These are phyloP conservation scores for Leccinum incarnatum DNA, from an alignment of 768 basidiomycete species.

Conservation along the genomic window DNA sequence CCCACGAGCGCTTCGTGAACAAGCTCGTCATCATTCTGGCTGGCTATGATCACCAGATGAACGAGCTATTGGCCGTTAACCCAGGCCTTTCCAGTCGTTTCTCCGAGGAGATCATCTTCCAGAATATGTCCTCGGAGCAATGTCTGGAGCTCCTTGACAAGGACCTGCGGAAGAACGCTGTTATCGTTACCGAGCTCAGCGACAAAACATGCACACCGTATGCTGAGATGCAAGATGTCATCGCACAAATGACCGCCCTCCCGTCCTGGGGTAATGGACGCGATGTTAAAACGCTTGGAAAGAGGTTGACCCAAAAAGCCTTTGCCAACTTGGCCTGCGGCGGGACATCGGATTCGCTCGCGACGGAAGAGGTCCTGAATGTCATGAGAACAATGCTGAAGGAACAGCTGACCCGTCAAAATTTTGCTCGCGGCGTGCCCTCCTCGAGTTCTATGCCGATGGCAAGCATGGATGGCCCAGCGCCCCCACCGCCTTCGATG, in stretches of 20 bases:
- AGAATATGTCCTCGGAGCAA: constrained; percentile 48
- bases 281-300: constrained; percentile 55
- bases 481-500: constrained; percentile 22
- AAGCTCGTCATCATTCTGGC: constrained; percentile 70
- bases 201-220: constrained; percentile 5
- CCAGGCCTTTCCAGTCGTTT: constrained; percentile 69
- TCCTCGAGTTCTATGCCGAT: constrained; percentile 12
- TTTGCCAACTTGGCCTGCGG: constrained; percentile 27
- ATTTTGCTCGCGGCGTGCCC: neutral
- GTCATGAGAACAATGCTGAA: constrained; percentile 24
- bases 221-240: constrained; percentile 35
- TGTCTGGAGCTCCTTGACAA: constrained; percentile 53
- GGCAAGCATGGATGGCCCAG: constrained; percentile 20
- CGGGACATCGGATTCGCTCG: constrained; percentile 24
- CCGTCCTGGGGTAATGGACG: constrained; percentile 70
- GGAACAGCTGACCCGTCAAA: constrained; percentile 22
- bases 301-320: constrained; percentile 44
- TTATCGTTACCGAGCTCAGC: constrained; percentile 38
- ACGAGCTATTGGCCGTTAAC: constrained; percentile 56
- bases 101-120: constrained; percentile 58
- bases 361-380: constrained; percentile 28
- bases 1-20: constrained; percentile 52
- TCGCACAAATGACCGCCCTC: constrained; percentile 44
- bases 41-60: constrained; percentile 70
- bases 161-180: constrained; percentile 43